Base-by-base conservation (phyloP, 1,284 basidiomycete genomes). In the Xanthoconium separans region DNA sequence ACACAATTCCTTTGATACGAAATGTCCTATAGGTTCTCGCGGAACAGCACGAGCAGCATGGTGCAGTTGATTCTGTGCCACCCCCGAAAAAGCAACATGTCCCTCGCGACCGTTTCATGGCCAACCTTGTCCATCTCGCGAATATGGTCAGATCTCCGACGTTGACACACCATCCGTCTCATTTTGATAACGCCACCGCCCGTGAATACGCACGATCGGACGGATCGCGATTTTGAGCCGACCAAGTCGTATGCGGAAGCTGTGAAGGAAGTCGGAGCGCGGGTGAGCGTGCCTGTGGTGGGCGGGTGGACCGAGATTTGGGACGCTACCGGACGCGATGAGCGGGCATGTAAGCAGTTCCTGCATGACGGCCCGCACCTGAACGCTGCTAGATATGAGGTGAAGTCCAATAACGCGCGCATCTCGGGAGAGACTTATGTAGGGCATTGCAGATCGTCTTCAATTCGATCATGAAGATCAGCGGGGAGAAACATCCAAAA, bases 131-230 rank as follows among this genome's bases (percentile, higher is more conserved):
- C 47, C 70, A 76, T 37, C 78, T 95, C 59, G 73, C 93, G 58
- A 66, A 77, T 44, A 76, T 86, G 65, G 76, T 93, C 37, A 80
- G 76, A 45, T 79, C 78, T 2, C 78, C 85, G 0, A 66, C 74
- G 20, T 93, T 91, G 3, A 69, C 76, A 10, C 81, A 82, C 68
- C 82, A 91, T 73, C 40, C 79, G 80, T 47, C 78, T 96, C 58
- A 73, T 96, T 47, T 75, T 96, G 54, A 83, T 96, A 58, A 90
- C 89, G 6, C 88, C 93, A 15, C 92, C 94, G 4, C 94, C 94
- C 2, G 78, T 95, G 52, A 87, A 89, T 62, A 83, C 83, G 4
- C 60, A 75, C 55, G 80, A 83, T 61, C 74, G 86, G 34, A 74
- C 77, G 13, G 85, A 85, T 64, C 82, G 91, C 10, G 65, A 76